Evolutionary conservation across 116 monocot genomes (phyloP), one percentile per base, ranked within the genome.

Genomic region (Thalassia testudinum): DNA sequence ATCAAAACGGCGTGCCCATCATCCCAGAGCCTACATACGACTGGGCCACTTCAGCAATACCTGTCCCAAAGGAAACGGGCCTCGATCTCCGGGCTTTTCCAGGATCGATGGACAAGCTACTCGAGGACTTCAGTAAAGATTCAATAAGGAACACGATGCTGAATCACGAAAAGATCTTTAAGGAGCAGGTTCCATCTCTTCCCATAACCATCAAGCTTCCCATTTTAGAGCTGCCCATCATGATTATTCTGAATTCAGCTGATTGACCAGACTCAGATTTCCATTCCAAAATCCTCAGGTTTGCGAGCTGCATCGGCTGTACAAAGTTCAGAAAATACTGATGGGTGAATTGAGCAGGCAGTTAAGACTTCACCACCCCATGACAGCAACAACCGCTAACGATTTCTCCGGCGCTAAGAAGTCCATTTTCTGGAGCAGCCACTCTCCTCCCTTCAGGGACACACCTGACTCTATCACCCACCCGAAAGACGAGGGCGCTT

Each of bases 81-180:
- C 25, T 27, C 26, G 52, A 18, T 50, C 16, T 51, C 16, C 18
- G 27, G 24, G 37, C 55, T 13, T 14, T 52, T 50, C 50, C 50
- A 21, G 30, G 20, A 24, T 52, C 50, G 17, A 69, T 78, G 68
- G 65, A 72, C 1, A 22, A 43, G 20, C 43, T 55, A 21, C 49
- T 61, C 17, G 34, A 63, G 47, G 57, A 48, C 18, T 49, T 27
- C 68, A 29, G 58, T 49, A 71, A 53, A 56, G 69, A 68, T 14
- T 71, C 40, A 28, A 17, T 80, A 24, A 68, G 59, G 51, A 69
- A 69, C 1, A 65, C 42, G 5, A 80, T 80, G 65, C 42, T 80
- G 49, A 69, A 68, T 65, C 80, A 80, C 7, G 75, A 80, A 62
- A 59, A 69, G 48, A 69, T 62, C 22, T 80, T 80, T 62, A 75